Conservation (phyloP, 805 yeast genomes). For the Ogataea populi-albae region DNA sequence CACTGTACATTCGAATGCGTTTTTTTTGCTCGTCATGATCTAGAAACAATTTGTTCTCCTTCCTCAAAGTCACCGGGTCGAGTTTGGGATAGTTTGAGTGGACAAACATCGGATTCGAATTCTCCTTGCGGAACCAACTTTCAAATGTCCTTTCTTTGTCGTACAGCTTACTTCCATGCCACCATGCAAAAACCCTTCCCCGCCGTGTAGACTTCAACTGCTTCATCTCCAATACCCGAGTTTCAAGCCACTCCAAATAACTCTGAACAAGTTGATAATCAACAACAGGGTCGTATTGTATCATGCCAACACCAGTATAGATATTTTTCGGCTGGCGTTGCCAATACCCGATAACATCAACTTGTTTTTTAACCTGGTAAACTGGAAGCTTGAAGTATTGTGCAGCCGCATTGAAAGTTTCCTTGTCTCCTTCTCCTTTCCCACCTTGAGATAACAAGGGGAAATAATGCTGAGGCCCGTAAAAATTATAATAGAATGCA, state of each 20-base stretch:
- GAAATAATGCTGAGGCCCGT: conserved; percentile 48
- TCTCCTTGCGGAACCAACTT: conserved; percentile 23
- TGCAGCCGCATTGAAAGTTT: conserved; percentile 56
- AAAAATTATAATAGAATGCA: conserved; percentile 50
- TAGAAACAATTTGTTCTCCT: conserved; percentile 34
- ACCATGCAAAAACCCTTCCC: conserved; percentile 15
- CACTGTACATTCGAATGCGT: conserved; percentile 29
- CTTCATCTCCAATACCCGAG: conserved; percentile 4
- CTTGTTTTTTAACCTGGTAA: conserved; percentile 49
- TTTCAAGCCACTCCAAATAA: conserved; percentile 20
- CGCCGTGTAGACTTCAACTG: conserved; percentile 5
- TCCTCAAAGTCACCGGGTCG: conserved; percentile 41
- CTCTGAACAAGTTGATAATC: conserved; percentile 32
- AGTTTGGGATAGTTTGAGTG: conserved; percentile 56
- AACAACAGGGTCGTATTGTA: conserved; percentile 49
- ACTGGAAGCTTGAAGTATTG: conserved; percentile 39
- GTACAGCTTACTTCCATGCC: conserved; percentile 12
- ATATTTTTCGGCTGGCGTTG: conserved; percentile 21
- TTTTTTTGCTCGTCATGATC: conserved; percentile 11
- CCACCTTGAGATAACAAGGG: conserved; percentile 47
- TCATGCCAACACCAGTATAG: conserved; percentile 56
- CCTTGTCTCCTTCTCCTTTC: conserved; percentile 58
- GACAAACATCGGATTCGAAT: conserved; percentile 38
- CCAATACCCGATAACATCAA: conserved; percentile 49
- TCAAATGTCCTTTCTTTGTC: conserved; percentile 16